Evolutionary conservation across 352 stramenopile genomes (phyloP), one percentile per base, ranked within the genome.

Genomic region (Elongisporangium anandrum): DNA sequence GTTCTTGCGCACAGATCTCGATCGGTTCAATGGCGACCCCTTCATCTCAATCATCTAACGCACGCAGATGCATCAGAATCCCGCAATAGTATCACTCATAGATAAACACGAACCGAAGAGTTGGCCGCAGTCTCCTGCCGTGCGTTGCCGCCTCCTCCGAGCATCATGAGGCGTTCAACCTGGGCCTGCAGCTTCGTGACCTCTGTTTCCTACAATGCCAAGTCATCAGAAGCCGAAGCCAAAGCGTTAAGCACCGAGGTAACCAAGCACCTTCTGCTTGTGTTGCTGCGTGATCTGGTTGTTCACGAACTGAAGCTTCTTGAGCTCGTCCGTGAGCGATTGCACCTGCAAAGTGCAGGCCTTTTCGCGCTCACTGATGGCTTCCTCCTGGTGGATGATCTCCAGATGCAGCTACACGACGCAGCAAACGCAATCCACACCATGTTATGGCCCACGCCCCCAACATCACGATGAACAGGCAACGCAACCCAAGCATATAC

Each of bases 341-440:
- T 92, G 73, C 17, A 90, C 61, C 65, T 90, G 65, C 34, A 88
- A 62, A 39, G 89, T 73, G 50, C 80, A 90, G 4, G 66, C 56
- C 24, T 83, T 79, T 57, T 92, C 83, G 24, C 79, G 69, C 67
- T 90, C 79, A 5, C 68, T 74, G 34, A 90, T 75, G 19, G 75
- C 72, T 53, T 92, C 83, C 74, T 92, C 80, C 50, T 92, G 80
- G 64, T 92, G 83, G 56, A 92, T 92, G 52, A 90, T 79, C 63
- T 92, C 80, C 49, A 90, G 52, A 60, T 90, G 81, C 7, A 92
- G 72, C 82, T 92, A 52, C 17, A 20, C 51, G 22, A 34, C n/a
- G 34, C 21, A 20, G 20, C 22, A 56, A 17, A 34, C 22, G 56
- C 26, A 60, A n/a, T n/a, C n/a, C n/a, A n/a, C n/a, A n/a, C n/a